Base-by-base conservation (phyloP, 164 flowering plant species). In the Macadamia integrifolia region DNA sequence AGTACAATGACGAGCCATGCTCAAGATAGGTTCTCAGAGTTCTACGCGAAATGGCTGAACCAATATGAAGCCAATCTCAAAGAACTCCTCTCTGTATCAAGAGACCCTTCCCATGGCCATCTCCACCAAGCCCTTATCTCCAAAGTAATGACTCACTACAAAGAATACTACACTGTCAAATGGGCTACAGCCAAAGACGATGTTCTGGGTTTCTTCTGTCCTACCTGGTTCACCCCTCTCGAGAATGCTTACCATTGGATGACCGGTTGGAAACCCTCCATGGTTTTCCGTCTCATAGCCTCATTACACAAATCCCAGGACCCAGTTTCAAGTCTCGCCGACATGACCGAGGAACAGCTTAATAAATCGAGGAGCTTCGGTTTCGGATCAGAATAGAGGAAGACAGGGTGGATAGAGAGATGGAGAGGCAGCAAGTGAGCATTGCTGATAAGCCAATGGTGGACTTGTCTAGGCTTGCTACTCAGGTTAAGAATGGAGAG, bases 221-320 rank as follows among this genome's bases (percentile, higher is more conserved):
- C 88, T 0, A 60, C 62, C 2, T 86, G 90, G 92, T 6, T 71
- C 11, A 78, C 60, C 62, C 81, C 87, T 0, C 49, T 82, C 9
- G 88, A 88, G 74, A 77, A 56, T n/a, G 84, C 85, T 11, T 74
- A 66, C 44, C 64, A 59, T 0, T 86, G 92, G 90, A 50, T 84
- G 46, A 85, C 88, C 0, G 92, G 81, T 0, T 86, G 86, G 85
- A 86, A 83, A 64, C 95, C 95, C 0, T 84, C 89, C 3, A 53
- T 60, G 44, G 70, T 69, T 0, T 83, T 86, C 18, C 76, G 71
- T 4, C 69, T 87, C 11, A 9, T 88, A 1, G 81, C 73, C 49
- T 49, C 77, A 12, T 60, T 83, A 65, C 60, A 64, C 30, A 62
- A 46, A n/a, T 50, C 66, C 1, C 57, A 60, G 31, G 62, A 42